Evolutionary conservation across 257 asterid genomes (phyloP), one percentile per base, ranked within the genome.

Genomic region (Lavandula angustifolia): DNA sequence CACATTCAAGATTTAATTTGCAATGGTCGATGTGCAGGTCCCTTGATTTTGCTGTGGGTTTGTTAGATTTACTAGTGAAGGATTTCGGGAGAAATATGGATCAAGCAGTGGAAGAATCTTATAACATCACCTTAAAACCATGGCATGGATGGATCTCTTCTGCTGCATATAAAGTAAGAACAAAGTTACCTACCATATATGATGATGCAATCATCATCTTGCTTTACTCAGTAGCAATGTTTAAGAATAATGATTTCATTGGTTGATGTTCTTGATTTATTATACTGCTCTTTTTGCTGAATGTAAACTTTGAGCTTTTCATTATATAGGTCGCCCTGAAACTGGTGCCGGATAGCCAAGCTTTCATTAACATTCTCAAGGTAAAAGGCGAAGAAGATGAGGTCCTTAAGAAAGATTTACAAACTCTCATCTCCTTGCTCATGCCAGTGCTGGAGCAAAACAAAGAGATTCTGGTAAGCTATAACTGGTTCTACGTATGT

Each of bases 71-170:
- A 41, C 73, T 92, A 18, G 83, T 67, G 27, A 85, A 82, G 61
- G 92, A 92, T 79, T 79, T 82, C 3, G 88, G 72, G 43, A 82
- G 76, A 69, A 76, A 82, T 57, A 78, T 92, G 84, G 94, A 71
- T 71, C 75, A 84, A 71, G 96, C 84, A 3, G 97, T 92, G 59
- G 89, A 87, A 56, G 95, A 87, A 62, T 73, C 96, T 0, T 92
- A 92, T 43, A 80, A 18, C 50, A 46, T 27, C 46, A 91, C 89
- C 56, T 79, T 91, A 18, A 91, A 80, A 72, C 96, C 98, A 70
- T 91, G 96, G 96, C 98, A 91, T 78, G 96, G 98, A 56, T 91
- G 98, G 98, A 88, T 91, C 68, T 84, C 96, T 68, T 82, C 95
- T 0, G 84, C 98, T 0, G 98, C 98, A 46, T 86, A 76, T 62